Conservation (phyloP, 2,329 filamentous ascomycete species). For the Eutypa lata region DNA sequence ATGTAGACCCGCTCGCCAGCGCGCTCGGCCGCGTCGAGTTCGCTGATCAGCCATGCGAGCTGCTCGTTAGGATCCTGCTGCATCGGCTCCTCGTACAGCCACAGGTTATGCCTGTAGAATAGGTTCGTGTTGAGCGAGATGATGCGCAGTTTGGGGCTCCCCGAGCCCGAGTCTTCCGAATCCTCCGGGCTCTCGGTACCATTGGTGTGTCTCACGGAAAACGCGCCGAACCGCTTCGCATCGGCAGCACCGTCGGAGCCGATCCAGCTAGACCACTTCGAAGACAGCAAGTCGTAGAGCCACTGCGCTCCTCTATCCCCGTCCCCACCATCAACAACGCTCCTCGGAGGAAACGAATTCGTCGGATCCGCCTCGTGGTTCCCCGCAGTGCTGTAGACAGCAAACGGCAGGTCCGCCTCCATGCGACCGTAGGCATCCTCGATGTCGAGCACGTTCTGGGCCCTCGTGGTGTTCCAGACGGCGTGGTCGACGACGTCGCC, state of each 20-base stretch:
- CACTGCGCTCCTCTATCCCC: conserved; percentile 39
- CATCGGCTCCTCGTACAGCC: conserved; percentile 49
- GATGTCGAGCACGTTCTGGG: conserved; percentile 31
- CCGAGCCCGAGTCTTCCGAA: too few species aligned
- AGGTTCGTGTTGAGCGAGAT: conserved; percentile 60
- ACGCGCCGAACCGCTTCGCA: conserved; percentile 42
- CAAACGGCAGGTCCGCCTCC: conserved; percentile 30
- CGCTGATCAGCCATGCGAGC: conserved; percentile 49
- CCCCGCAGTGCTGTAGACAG: conserved; percentile 51
- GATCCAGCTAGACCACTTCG: conserved; percentile 47
- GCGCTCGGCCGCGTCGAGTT: conserved; percentile 52
- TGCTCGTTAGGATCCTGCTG: conserved; percentile 49
- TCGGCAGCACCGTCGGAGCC: conserved; percentile 32
- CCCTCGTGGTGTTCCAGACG: conserved; percentile 42
- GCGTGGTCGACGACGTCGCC: conserved; percentile 56
- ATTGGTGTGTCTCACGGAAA: conserved; percentile 42
- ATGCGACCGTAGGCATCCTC: conserved; percentile 46
- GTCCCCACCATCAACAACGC: conserved; percentile 20
- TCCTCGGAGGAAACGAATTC: conserved; percentile 46
- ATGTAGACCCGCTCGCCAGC: conserved; percentile 53
- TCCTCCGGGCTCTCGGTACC: conserved; percentile 13
- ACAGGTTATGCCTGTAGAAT: conserved; percentile 58
- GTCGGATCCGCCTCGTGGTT: conserved; percentile 55
- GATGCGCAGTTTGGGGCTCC: conserved; percentile 43
- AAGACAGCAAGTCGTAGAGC: conserved; percentile 48